These are phyloP conservation scores for Diaporthe sp. DNA, from an alignment of 2,329 filamentous ascomycete species.

Conservation along the genomic window DNA sequence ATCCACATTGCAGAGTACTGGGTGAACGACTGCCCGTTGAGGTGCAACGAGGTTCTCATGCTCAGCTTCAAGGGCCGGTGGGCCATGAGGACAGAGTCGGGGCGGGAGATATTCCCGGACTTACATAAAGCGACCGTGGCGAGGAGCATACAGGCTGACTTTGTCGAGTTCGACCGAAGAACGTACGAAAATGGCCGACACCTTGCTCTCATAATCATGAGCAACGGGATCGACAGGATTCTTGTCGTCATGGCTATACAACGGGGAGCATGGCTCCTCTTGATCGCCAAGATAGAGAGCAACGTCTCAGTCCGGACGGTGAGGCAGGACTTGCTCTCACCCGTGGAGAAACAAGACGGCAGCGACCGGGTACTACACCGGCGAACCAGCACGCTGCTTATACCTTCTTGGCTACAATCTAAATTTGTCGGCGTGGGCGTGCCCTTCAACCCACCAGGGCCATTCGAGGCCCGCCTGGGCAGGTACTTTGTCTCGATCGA, in stretches of 20 bases:
- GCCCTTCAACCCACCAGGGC: conserved; percentile 22
- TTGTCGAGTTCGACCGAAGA: conserved; percentile 25
- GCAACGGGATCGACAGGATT: conserved; percentile 7
- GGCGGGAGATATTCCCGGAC: conserved; percentile 9
- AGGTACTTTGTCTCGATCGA: conserved; percentile 23
- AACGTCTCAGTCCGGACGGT: conserved; percentile 9
- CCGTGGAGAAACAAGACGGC: background rate
- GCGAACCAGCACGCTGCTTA: background rate
- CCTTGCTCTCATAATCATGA: conserved; percentile 2
- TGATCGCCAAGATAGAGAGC: conserved; percentile 13
- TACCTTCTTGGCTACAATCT: conserved; percentile 8
- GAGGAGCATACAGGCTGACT: conserved; percentile 11
- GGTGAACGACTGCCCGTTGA: conserved; percentile 14
- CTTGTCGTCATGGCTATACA: conserved; percentile 19
- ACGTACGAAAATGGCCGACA: conserved; percentile 12
- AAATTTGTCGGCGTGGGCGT: conserved; percentile 19
- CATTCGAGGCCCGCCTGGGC: conserved; percentile 14
- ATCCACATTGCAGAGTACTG: conserved; percentile 12
- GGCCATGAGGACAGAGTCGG: conserved; percentile 5
- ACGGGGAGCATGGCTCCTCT: conserved; percentile 22
- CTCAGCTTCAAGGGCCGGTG: conserved; percentile 20
- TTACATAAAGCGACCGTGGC: conserved; percentile 13
- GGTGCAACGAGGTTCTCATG: conserved; percentile 18
- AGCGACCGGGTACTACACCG: background rate
- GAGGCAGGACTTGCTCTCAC: conserved; percentile 5